Base-by-base conservation (phyloP, 371 early-diverging fungal genomes). In the Zopfochytrium polystomum region DNA sequence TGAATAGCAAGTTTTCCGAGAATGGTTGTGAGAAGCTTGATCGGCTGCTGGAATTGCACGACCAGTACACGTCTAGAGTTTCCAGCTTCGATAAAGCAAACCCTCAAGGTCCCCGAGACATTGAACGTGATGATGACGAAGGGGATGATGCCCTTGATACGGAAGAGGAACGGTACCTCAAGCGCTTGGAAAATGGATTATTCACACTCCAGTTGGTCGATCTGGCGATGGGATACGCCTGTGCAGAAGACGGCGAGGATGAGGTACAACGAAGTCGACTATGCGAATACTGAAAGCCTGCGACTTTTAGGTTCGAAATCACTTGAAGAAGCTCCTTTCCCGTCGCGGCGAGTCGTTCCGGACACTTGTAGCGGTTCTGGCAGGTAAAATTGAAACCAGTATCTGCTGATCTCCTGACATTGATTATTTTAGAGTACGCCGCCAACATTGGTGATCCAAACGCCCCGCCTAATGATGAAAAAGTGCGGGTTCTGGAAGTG, bases 1-100 rank as follows among this genome's bases (percentile, higher is more conserved):
- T 95, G 15, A 55, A 91, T n/a, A 74, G 79, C 42, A 93, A 95
- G 71, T 92, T 95, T 66, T 77, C 81, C 7, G 91, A 93, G 58
- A 81, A 85, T 34, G 82, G 87, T 46, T 88, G 74, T 65, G 84
- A 90, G 63, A 90, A 91, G 51, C 72, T 90, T 23, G 89, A 89
- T 45, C 81, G 90, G 22, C 71, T 93, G 26, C 62, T 91, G 31
- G 89, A 90, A 67, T 69, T 93, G 66, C 84, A 86, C 32, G 78
- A 80, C 27, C 75, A 77, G 25, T 91, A 90, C 58, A 73, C 73
- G 56, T 78, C 82, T 26, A 82, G 82, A 23, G 85, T 90, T 20
- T 67, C 68, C 20, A 78, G 80, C 0, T 75, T 83, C 52, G 68
- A 60, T 18, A 71, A 52, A 38, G 70, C 83, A 29, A 76, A 65